Base-by-base conservation (phyloP, 164 flowering plant species). In the Euptelea pleiosperma region DNA sequence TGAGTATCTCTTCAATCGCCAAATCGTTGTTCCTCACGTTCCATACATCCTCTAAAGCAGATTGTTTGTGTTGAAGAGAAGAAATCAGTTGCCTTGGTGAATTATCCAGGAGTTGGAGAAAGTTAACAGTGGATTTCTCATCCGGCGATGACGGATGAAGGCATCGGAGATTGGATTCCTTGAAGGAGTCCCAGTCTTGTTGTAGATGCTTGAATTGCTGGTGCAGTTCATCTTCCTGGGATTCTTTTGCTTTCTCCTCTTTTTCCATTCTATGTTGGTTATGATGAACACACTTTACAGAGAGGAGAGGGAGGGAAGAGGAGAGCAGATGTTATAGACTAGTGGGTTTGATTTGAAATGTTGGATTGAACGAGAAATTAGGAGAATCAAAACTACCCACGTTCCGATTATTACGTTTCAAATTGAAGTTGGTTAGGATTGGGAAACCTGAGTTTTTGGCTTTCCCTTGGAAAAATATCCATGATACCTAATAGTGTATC, bases 71-170 rank as follows among this genome's bases (percentile, higher is more conserved):
- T 46, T 75, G 82, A 10, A 77, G 76, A 6, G 77, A 65, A 54
- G 79, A 55, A 51, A 73, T 62, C 43, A 77, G 67, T 4, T 16
- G 15, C 54, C 71, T 68, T 46, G 89, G 81, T 2, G 88, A 77
- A 40, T 14, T 47, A 16, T 66, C 56, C 0, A 62, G 44, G 2
- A 68, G 30, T 3, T 36, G 4, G 8, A 54, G 56, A 2, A 40
- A 24, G 3, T 34, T 55, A 3, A 34, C 31, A 10, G 56, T 59
- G 28, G 42, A 25, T n/a, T 42, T 52, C 2, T 30, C 57, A 3
- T 31, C 19, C 15, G 24, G 11, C 6, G 36, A 45, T 16, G 46
- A 4, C 62, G 46, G 50, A 8, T 3, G 64, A 6, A 12, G 24
- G 29, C 37, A n/a, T n/a, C 19, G 21, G 0, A 61, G 58, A 3